Evolutionary conservation across 202 grass and related monocot genomes (phyloP), one percentile per base, ranked within the genome.

Genomic region (Musa balbisiana): DNA sequence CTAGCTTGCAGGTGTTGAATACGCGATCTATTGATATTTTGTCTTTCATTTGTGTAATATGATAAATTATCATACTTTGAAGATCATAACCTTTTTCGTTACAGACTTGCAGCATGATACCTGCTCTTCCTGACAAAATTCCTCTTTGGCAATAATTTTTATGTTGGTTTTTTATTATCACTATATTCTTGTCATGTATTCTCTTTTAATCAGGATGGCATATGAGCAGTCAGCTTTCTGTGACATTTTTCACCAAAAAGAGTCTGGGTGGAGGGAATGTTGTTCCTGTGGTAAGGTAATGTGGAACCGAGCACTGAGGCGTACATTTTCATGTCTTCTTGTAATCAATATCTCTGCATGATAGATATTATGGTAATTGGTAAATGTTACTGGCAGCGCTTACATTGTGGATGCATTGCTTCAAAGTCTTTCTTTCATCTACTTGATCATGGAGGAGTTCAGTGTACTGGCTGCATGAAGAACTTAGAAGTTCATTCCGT

Each of bases 191-290:
- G 64, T 53, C 60, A 12, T 73, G 13, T 26, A 67, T 81, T 81
- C 11, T 78, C 19, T 5, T 78, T 14, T n/a, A 53, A 82, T 20
- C 85, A 99, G 91, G 73, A 89, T 89, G 87, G 89, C 91, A 49
- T 96, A 90, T 69, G 91, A 99, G 52, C 96, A 99, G 78, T 81
- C 87, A 66, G 70, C 90, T 19, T 99, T 95, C 68, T 99, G 91
- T 79, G 85, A 99, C 78, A 90, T 99, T 82, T 99, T 96, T 85
- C 96, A 99, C 83, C 89, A 87, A 67, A 90, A 92, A 81, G 91
- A 99, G 79, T 99, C 96, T 12, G 96, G 96, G 33, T 99, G 96
- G 96, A 95, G 96, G 80, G 91, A 95, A 43, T 99, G 96, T 80
- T 88, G 84, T 27, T 99, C 86, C 55, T 99, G 96, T 87, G 85